Evolutionary conservation across 2,329 filamentous ascomycete genomes (phyloP), one percentile per base, ranked within the genome.

Genomic region (Fusarium sp.): DNA sequence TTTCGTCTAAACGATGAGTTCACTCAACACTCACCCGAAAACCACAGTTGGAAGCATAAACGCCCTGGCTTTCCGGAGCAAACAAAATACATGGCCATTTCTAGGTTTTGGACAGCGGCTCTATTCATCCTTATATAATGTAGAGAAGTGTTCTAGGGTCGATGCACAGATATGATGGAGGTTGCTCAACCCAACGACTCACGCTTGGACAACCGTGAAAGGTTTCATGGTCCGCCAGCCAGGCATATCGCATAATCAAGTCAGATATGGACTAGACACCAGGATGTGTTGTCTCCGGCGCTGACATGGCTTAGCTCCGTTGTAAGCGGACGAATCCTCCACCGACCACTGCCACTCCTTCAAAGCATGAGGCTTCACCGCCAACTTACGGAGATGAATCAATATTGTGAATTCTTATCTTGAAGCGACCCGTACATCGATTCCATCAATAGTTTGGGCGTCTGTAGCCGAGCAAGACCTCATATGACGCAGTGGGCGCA

Each of bases 401-500:
- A 54, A 59, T 60, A 34, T 54, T 60, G 30, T 30, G 20, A 32
- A 64, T 43, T 54, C 27, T 59, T 27, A 25, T 35, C 25, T 27
- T 52, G 16, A 68, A 64, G 30, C 43, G 45, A 18, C 54, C 45
- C 6, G 20, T 35, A 20, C 54, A 23, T 30, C 52, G 39, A 20
- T 45, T 60, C 39, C 32, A 1, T 61, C 6, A 63, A 30, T 18
- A 32, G 48, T 7, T 52, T 32, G 48, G 48, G 48, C 27, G 37
- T 57, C 54, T 57, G 32, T 57, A 25, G 37, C 54, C 54, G 54
- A 70, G 23, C 30, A 35, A 16, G 20, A 30, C n/a, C 43, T 35
- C 41, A 50, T n/a, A 70, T 64, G 54, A 66, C 57, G 58, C 67
- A 59, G 48, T 27, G 18, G 34, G 27, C 32, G 50, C 56, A 84